phyloP scores from a whole-genome alignment of 768 basidiomycete species.

The Cystobasidium ongulense region DNA sequence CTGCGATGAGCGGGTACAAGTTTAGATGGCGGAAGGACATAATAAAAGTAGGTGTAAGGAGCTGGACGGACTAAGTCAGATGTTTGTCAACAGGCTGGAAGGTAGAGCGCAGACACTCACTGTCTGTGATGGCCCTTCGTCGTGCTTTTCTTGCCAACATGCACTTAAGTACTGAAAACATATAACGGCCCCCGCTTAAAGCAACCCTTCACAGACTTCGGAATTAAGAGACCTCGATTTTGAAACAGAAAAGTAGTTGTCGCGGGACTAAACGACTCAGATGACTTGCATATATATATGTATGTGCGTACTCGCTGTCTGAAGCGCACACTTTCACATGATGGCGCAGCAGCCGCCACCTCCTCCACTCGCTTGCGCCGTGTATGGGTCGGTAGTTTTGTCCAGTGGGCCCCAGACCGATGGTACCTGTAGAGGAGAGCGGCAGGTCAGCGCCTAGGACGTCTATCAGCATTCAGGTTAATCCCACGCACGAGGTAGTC shows the following conservation, averaged over 20 bases:
- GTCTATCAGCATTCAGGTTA: not conserved
- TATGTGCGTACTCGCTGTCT: not conserved
- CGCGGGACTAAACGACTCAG: no score
- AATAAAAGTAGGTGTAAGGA: no score
- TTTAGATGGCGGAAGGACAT: no score
- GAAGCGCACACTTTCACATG: not conserved
- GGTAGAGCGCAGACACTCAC: no score
- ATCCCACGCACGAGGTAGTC: conserved; percentile 67
- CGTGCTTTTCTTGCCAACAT: not conserved
- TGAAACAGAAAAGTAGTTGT: no score
- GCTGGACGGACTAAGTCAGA: no score
- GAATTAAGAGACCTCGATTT: not conserved
- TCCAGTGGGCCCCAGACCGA: conserved; percentile 95
- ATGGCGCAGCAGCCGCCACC: conserved; percentile 43
- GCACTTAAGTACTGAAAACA: not conserved
- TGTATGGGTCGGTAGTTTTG: conserved; percentile 86
- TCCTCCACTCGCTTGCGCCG: conserved; percentile 55
- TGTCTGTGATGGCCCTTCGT: no score
- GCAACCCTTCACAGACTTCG: not conserved
- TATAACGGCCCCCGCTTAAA: no score
- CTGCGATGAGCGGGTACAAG: no score
- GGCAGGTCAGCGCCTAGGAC: not conserved
- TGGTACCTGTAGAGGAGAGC: conserved; percentile 58
- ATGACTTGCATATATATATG: not conserved
- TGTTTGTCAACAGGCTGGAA: no score